Evolutionary conservation across 805 yeast species (phyloP).

Genomic region (Candida dendrica): DNA sequence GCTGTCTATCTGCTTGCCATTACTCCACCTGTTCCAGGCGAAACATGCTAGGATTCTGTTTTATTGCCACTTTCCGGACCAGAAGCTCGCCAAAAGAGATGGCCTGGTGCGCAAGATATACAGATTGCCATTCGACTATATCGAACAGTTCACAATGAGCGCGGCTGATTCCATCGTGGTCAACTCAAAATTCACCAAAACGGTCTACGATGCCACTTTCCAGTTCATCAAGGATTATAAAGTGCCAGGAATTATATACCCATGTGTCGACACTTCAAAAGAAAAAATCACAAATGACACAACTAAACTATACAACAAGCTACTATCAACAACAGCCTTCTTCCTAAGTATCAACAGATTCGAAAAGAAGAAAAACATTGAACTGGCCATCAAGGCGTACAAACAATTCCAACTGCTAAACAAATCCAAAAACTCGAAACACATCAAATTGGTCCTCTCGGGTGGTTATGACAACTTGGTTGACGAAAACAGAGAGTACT

Average conservation of each 20-base stretch:
- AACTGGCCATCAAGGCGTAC: constrained; percentile 67
- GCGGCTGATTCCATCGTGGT: constrained; percentile 77
- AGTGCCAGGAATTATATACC: constrained; percentile 31
- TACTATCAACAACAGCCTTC: constrained; percentile 23
- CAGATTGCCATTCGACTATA: constrained; percentile 73
- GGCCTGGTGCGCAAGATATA: constrained; percentile 54
- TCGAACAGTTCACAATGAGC: constrained; percentile 76
- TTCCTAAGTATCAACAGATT: constrained; percentile 82
- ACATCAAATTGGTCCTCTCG: constrained; percentile 57
- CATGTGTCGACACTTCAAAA: constrained; percentile 58
- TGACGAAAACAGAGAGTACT: constrained; percentile 65
- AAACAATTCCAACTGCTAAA: constrained; percentile 32
- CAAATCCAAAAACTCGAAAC: constrained; percentile 11
- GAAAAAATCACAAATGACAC: constrained; percentile 15
- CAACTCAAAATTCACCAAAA: constrained; percentile 76
- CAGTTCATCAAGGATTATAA: constrained; percentile 22
- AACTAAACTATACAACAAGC: constrained; percentile 6
- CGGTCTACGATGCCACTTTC: constrained; percentile 64
- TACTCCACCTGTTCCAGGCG: constrained; percentile 42
- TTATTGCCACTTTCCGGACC: constrained; percentile 96
- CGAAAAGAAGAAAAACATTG: constrained; percentile 79
- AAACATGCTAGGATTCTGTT: constrained; percentile 52
- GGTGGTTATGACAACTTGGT: constrained; percentile 89
- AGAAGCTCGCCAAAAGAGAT: constrained; percentile 56
- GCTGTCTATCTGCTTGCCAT: constrained; percentile 75